phyloP scores from a whole-genome alignment of 2,329 filamentous ascomycete genomes.

The Colletotrichum somersetense region DNA sequence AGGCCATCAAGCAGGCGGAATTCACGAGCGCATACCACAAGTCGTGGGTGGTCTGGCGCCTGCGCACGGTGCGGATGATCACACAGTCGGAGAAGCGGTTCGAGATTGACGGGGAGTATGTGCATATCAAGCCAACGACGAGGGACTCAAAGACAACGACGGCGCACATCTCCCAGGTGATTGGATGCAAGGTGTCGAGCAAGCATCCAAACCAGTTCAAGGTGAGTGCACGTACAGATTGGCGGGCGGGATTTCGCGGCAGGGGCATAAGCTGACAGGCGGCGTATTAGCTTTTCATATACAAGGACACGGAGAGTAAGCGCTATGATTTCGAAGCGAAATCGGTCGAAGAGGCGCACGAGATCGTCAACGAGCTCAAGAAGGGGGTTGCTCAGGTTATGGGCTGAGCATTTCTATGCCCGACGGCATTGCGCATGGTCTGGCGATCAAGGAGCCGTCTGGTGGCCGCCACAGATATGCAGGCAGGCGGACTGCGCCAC shows the following conservation, averaged over 20 bases:
- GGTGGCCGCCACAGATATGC: slow-evolving; percentile 19
- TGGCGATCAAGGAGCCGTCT: slow-evolving; percentile 12
- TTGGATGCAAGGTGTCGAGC: slow-evolving; percentile 84
- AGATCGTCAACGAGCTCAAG: slow-evolving; percentile 83
- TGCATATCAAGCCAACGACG: slow-evolving; percentile 84
- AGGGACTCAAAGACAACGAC: slow-evolving; percentile 79
- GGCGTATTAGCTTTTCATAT: slow-evolving; percentile 71
- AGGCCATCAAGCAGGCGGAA: slow-evolving; percentile 71
- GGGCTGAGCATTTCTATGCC: slow-evolving; percentile 24
- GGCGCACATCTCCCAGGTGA: slow-evolving; percentile 84
- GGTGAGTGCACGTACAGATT: slow-evolving; percentile 58
- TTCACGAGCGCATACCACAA: slow-evolving; percentile 72
- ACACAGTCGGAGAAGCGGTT: slow-evolving; percentile 81
- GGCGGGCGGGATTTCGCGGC: background rate
- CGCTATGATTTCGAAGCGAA: slow-evolving; percentile 88
- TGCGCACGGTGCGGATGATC: slow-evolving; percentile 85
- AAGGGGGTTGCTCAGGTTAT: slow-evolving; percentile 68
- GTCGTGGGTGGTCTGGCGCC: slow-evolving; percentile 84
- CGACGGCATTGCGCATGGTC: background rate
- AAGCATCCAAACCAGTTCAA: slow-evolving; percentile 87
- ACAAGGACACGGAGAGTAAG: slow-evolving; percentile 81
- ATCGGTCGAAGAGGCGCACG: slow-evolving; percentile 77
- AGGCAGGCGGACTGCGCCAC: slow-evolving; percentile 15
- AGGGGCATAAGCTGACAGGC: slow-evolving; percentile 16
- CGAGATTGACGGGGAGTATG: slow-evolving; percentile 86